Percentiles rank a stretch among this genome's conserved stretches.
These are phyloP conservation scores for Penicillium paneum DNA, from an alignment of 2,329 filamentous ascomycete species.

Conservation along the genomic window DNA sequence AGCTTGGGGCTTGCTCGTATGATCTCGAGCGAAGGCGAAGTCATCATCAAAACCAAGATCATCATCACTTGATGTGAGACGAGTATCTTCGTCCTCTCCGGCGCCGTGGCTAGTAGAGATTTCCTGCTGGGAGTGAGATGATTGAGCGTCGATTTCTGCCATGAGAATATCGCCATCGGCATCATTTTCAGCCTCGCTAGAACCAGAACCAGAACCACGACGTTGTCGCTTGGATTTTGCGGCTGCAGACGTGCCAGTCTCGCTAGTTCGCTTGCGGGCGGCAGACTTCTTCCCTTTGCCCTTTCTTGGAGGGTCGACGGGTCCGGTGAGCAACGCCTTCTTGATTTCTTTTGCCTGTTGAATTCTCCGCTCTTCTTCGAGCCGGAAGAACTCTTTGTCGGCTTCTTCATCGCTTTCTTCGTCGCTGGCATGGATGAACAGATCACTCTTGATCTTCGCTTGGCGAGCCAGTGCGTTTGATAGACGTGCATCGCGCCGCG, in stretches of 20 bases:
- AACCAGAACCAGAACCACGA: constrained; percentile 19
- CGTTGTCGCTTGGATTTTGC: constrained; percentile 32
- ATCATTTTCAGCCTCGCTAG: constrained; percentile 16
- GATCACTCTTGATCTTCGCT: constrained; percentile 75
- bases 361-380: constrained; percentile 66
- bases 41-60: constrained; percentile 36
- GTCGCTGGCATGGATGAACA: constrained; percentile 79
- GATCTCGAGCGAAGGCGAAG: constrained; percentile 32
- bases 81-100: constrained; percentile 22
- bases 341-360: constrained; percentile 52
- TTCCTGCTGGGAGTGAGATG: constrained; percentile 16
- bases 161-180: constrained; percentile 35
- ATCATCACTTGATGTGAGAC: constrained; percentile 30
- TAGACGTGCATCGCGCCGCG: constrained; percentile 59
- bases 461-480: constrained; percentile 73
- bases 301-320: constrained; percentile 28
- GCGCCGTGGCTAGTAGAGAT: constrained; percentile 17
- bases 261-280: constrained; percentile 31
- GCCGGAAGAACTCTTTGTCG: constrained; percentile 70
- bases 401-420: constrained; percentile 82
- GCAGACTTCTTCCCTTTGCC: constrained; percentile 28
- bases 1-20: constrained; percentile 13
- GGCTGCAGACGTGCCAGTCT: constrained; percentile 23
- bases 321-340: constrained; percentile 46
- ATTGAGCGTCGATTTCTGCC: constrained; percentile 22